Base-by-base conservation (phyloP, 345 rosid species). In the Dipteronia dyeriana region DNA sequence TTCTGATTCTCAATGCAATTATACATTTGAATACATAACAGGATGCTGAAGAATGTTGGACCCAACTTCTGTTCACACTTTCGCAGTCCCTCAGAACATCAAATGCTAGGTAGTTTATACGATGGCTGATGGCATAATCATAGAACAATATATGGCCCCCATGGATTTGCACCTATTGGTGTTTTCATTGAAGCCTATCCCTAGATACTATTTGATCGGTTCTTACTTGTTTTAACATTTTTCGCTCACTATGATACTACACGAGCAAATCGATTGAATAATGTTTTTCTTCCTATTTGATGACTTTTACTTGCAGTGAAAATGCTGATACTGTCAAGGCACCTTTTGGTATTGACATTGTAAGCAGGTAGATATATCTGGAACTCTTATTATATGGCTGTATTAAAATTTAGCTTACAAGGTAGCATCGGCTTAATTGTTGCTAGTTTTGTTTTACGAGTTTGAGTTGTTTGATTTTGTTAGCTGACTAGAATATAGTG, bases 41-140 rank as follows among this genome's bases (percentile, higher is more conserved):
- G 98, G 99, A 94, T 85, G 98, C 98, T 77, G 99, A 96, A 83
- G 99, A 94, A 84, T 96, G 99, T 84, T 96, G 99, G 99, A 87
- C 97, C 14, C 99, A 94, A 78, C 92, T 96, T 79, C 77, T 96
- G 47, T 92, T 90, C 85, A 94, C 97, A 11, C 97, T 94, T 80
- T 94, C 99, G 22, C 99, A 89, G 83, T 90, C 97, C 71, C 92
- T 96, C 43, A 80, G 90, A 82, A 71, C 97, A 70, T 86, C 91
- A 25, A 82, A 74, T 82, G 78, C 88, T 82, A 85, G 86, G 97
- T 87, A 79, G 77, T 76, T 78, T 59, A 38, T 25, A 12, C 29
- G n/a, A n/a, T n/a, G n/a, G n/a, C n/a, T n/a, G 11, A 43, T 47
- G 39, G 73, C 25, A 38, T 77, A 49, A 45, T 66, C 71, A 66